phyloP scores from a whole-genome alignment of 768 basidiomycete species.

The Termitomyces sp. region DNA sequence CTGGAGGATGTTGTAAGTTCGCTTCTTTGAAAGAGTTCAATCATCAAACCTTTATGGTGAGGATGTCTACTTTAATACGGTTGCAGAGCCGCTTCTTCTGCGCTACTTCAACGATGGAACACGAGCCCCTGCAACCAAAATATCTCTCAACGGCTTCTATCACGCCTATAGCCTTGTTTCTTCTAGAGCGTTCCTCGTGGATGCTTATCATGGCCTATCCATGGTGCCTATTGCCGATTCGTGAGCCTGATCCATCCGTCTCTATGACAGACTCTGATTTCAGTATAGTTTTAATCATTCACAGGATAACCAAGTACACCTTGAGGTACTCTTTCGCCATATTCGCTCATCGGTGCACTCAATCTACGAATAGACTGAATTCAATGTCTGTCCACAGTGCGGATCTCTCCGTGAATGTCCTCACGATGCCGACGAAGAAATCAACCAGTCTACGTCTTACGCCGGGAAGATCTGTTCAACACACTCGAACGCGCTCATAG shows the following conservation, averaged over 20 bases:
- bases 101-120: slow-evolving; percentile 10
- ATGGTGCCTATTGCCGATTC: slow-evolving; percentile 86
- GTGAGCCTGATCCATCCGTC: slow-evolving; percentile 34
- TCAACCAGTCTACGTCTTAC: not conserved
- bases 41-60: not conserved
- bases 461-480: not conserved
- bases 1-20: slow-evolving; percentile 10
- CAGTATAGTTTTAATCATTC: slow-evolving; percentile 64
- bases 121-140: slow-evolving; percentile 5
- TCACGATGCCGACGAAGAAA: slow-evolving; percentile 45
- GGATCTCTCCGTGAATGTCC: slow-evolving; percentile 61
- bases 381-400: slow-evolving; percentile 66
- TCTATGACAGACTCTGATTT: slow-evolving; percentile 4
- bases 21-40: not conserved
- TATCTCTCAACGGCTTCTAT: slow-evolving; percentile 37
- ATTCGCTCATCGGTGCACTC: not conserved
- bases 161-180: slow-evolving; percentile 63
- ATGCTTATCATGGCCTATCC: slow-evolving; percentile 71
- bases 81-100: slow-evolving; percentile 11
- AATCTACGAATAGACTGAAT: slow-evolving; percentile 43
- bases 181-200: slow-evolving; percentile 79
- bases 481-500: not conserved
- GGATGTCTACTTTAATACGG: slow-evolving; percentile 18
- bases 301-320: slow-evolving; percentile 62
- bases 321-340: slow-evolving; percentile 44